phyloP scores from a whole-genome alignment of 306 rosid species.

The Pachyrhizus erosus region DNA sequence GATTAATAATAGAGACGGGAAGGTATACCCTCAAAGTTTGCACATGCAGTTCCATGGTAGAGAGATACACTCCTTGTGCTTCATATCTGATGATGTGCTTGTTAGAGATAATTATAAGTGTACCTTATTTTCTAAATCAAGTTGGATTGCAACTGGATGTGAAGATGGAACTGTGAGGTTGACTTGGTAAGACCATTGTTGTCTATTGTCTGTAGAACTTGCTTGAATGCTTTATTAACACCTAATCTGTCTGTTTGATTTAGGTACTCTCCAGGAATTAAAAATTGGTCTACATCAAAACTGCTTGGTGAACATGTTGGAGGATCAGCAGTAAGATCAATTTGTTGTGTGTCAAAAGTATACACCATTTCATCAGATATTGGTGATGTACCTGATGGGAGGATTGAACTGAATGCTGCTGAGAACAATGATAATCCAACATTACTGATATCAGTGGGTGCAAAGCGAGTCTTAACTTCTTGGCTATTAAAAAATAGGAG shows the following conservation, averaged over 20 bases:
- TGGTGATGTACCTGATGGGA: conserved; percentile 34
- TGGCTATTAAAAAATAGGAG: conserved; percentile 77
- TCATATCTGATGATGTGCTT: conserved; percentile 58
- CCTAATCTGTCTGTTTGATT: conserved; percentile 37
- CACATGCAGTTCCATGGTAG: conserved; percentile 96
- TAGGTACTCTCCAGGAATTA: conserved; percentile 76
- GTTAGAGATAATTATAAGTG: conserved; percentile 48
- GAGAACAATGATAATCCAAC: conserved; percentile 60
- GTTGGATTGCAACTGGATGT: conserved; percentile 92
- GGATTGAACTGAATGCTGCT: conserved; percentile 36
- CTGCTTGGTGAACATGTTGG: conserved; percentile 98
- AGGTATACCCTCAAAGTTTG: conserved; percentile 75
- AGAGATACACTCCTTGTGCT: conserved; percentile 93
- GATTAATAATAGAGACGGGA: conserved; percentile 56
- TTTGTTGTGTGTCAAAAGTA: conserved; percentile 77
- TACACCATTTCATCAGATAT: conserved; percentile 57
- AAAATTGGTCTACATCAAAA: conserved; percentile 82
- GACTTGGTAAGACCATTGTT: conserved; percentile 69
- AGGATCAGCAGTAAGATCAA: conserved; percentile 94
- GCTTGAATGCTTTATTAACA: conserved; percentile 29
- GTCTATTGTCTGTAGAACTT: conserved; percentile 37
- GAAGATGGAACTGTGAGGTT: conserved; percentile 98
- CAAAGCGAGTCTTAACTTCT: conserved; percentile 92
- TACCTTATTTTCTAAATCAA: conserved; percentile 52
- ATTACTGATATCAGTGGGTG: conserved; percentile 91